phyloP scores from a whole-genome alignment of 2,329 filamentous ascomycete species.

The Pseudopithomyces chartarum region DNA sequence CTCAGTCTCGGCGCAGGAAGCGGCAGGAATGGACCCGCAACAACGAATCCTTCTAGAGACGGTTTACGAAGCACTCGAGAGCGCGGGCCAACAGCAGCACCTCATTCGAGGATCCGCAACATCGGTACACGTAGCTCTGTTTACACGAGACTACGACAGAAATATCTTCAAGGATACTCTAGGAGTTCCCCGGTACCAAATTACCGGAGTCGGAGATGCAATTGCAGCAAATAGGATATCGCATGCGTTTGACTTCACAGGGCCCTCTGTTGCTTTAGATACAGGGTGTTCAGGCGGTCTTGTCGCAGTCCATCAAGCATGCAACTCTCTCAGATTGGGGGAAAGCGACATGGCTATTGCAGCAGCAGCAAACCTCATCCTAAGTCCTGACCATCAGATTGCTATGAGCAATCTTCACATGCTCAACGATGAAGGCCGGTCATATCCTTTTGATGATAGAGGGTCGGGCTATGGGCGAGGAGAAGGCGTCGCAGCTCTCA shows the following conservation, averaged over 20 bases:
- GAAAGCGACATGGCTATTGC: constrained; percentile 39
- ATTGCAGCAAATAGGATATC: constrained; percentile 14
- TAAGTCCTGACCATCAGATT: constrained; percentile 5
- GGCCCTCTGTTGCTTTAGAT: constrained; percentile 18
- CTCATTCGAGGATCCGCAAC: neutral
- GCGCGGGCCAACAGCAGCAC: neutral
- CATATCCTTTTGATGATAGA: constrained; percentile 49
- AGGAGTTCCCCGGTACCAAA: neutral
- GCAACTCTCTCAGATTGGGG: constrained; percentile 24
- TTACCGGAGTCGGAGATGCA: constrained; percentile 1
- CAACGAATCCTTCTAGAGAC: neutral
- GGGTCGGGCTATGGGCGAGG: constrained; percentile 66
- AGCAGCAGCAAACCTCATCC: constrained; percentile 43
- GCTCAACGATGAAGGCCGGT: constrained; percentile 24
- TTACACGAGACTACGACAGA: neutral
- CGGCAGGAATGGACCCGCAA: neutral
- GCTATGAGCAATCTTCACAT: constrained; percentile 5
- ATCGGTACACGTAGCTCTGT: neutral
- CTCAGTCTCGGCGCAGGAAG: neutral
- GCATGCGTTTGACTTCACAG: constrained; percentile 15
- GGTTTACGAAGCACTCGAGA: neutral
- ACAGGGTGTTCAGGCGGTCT: constrained; percentile 21
- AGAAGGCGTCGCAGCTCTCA: constrained; percentile 53
- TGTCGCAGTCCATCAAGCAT: constrained; percentile 18
- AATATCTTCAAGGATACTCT: neutral